These are phyloP conservation scores for Pyricularia sp. DNA, from an alignment of 2,329 filamentous ascomycete genomes.

Conservation along the genomic window DNA sequence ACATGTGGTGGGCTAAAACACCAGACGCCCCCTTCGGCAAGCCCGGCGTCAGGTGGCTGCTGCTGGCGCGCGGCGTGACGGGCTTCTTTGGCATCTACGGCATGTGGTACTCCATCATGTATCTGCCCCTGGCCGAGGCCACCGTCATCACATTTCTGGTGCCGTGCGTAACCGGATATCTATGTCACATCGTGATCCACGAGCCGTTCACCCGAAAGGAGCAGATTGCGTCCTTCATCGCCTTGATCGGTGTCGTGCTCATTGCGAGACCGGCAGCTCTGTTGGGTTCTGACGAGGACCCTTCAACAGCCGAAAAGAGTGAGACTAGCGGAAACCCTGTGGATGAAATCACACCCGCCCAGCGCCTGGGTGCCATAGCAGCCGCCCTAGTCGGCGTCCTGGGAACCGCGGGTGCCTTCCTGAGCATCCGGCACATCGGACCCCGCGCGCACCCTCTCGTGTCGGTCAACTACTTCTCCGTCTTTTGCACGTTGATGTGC, in stretches of 20 bases:
- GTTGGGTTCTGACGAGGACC: constrained; percentile 9
- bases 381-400: constrained; percentile 64
- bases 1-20: constrained; percentile 64
- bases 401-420: constrained; percentile 66
- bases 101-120: constrained; percentile 59
- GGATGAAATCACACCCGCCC: constrained; percentile 5
- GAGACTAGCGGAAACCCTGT: background rate
- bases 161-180: constrained; percentile 69
- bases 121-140: constrained; percentile 77
- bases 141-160: constrained; percentile 84
- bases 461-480: constrained; percentile 75
- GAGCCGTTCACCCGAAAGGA: constrained; percentile 74
- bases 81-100: constrained; percentile 65
- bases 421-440: constrained; percentile 70
- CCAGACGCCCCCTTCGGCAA: constrained; percentile 63
- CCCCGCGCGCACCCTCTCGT: constrained; percentile 73
- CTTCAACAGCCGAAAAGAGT: background rate
- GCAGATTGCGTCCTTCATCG: constrained; percentile 65
- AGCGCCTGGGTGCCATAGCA: constrained; percentile 13
- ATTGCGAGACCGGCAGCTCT: constrained; percentile 60
- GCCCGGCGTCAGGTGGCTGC: constrained; percentile 54
- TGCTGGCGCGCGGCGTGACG: constrained; percentile 32
- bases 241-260: constrained; percentile 69
- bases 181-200: constrained; percentile 63
- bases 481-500: constrained; percentile 61